Evolutionary conservation across 768 basidiomycete genomes (phyloP).

Genomic region (Leucocoprinus sp.): DNA sequence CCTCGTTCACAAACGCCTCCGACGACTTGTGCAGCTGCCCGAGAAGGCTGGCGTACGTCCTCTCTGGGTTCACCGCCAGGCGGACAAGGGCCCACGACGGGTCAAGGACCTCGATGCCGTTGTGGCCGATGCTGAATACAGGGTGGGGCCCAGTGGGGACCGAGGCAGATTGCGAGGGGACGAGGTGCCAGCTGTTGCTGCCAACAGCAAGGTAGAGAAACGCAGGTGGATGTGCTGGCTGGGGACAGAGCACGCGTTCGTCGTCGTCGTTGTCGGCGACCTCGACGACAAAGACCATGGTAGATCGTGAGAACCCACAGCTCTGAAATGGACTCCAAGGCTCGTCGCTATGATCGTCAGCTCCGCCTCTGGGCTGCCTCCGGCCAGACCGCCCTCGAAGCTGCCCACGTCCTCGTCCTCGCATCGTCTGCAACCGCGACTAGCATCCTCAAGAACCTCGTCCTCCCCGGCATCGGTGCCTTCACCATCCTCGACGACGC

Average conservation of each 20-base stretch:
- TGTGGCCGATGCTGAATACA: conserved; percentile 6
- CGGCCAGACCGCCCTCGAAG: conserved; percentile 85
- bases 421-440: conserved; percentile 79
- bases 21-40: conserved; percentile 2
- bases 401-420: conserved; percentile 73
- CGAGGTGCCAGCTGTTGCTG: conserved; percentile 10
- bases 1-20: conserved; percentile 5
- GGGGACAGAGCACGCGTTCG: too few species aligned
- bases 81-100: conserved; percentile 9
- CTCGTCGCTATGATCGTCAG: conserved; percentile 91
- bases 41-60: conserved; percentile 3
- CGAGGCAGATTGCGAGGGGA: conserved; percentile 4
- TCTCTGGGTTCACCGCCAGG: conserved; percentile 1
- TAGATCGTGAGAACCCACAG: neutral
- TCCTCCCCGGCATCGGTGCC: conserved; percentile 92
- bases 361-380: conserved; percentile 90
- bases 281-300: too few species aligned
- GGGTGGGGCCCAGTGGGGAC: conserved; percentile 1
- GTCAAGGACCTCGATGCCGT: conserved; percentile 1
- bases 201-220: too few species aligned
- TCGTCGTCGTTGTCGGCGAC: neutral
- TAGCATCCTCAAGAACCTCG: conserved; percentile 90
- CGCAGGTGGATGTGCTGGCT: too few species aligned
- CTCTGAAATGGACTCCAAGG: conserved; percentile 60
- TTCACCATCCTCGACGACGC: conserved; percentile 82